Conservation (phyloP, 257 asterid species). For the Nicotiana benthamiana region DNA sequence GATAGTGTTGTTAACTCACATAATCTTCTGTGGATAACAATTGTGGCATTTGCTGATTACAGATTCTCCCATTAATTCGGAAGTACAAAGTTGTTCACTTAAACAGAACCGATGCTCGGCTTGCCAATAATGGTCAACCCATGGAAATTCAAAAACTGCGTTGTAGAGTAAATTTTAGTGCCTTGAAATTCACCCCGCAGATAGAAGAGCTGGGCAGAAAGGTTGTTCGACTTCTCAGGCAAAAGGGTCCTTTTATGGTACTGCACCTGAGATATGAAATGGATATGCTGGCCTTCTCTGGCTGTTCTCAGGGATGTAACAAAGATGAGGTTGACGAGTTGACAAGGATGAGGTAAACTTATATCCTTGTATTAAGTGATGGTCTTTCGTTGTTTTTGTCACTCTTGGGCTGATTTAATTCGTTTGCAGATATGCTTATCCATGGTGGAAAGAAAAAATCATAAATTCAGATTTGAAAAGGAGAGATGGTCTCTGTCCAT, state of each 20-base stretch:
- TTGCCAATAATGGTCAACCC: conserved; percentile 86
- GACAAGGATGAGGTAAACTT: conserved; percentile 76
- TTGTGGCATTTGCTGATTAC: conserved; percentile 17
- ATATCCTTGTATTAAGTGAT: not conserved
- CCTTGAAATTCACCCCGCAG: conserved; percentile 76
- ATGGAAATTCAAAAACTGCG: conserved; percentile 87
- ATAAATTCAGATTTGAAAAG: conserved; percentile 86
- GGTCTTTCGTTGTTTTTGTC: not conserved
- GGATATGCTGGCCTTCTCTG: conserved; percentile 99
- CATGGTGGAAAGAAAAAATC: conserved; percentile 99
- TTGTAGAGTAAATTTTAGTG: conserved; percentile 81
- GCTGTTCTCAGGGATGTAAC: conserved; percentile 92
- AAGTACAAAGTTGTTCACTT: conserved; percentile 87
- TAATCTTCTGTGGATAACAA: not conserved
- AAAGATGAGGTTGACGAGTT: conserved; percentile 74
- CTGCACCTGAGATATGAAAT: conserved; percentile 97
- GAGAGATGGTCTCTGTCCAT: conserved; percentile 89
- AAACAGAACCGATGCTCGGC: conserved; percentile 87
- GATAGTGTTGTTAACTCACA: not conserved
- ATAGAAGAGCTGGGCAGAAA: conserved; percentile 92
- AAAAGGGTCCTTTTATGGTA: conserved; percentile 82
- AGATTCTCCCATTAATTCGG: conserved; percentile 89
- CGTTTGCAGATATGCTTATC: conserved; percentile 72
- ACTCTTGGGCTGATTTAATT: conserved; percentile 19
- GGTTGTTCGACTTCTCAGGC: conserved; percentile 67